These are phyloP conservation scores for Sporopachydermia cereana DNA, from an alignment of 1,139 yeast species.

Conservation along the genomic window DNA sequence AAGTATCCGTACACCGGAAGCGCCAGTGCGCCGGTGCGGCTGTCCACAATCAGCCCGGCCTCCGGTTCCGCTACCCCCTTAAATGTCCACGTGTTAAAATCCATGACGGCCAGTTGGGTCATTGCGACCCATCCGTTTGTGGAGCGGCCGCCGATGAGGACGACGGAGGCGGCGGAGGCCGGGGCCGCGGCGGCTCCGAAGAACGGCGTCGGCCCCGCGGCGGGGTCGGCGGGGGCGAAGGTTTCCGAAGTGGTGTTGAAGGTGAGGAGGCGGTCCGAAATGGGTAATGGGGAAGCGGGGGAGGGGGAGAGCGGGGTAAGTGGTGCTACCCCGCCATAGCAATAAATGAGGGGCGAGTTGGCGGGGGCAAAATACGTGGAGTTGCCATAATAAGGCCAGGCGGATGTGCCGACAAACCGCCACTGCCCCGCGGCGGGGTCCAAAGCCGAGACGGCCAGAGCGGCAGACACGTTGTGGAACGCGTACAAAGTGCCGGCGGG, in stretches of 20 bases:
- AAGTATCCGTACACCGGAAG: constrained; percentile 26
- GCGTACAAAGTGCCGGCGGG: constrained; percentile 13
- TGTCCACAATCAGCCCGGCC: constrained; percentile 26
- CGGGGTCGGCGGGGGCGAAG: constrained; percentile 22
- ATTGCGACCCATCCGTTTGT: constrained; percentile 45
- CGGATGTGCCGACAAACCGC: constrained; percentile 16
- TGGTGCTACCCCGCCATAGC: constrained; percentile 35
- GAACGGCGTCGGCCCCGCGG: constrained; percentile 39
- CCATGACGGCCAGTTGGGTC: constrained; percentile 52
- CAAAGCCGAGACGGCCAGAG: constrained; percentile 15
- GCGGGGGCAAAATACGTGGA: constrained; percentile 31
- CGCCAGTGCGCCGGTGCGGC: constrained; percentile 35
- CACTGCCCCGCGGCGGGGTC: constrained; percentile 16
- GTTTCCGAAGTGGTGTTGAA: constrained; percentile 22
- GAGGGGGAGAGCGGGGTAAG: constrained; percentile 14
- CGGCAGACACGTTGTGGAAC: constrained; percentile 9
- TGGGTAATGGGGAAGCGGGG: constrained; percentile 13
- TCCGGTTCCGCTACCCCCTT: constrained; percentile 22
- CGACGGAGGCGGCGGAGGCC: constrained; percentile 23
- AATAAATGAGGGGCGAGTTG: constrained; percentile 27
- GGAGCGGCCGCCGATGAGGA: constrained; percentile 46
- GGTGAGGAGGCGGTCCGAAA: constrained; percentile 29
- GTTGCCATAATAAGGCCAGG: constrained; percentile 17
- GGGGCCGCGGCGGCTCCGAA: constrained; percentile 30
- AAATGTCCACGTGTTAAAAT: constrained; percentile 47